These are phyloP conservation scores for Nitzschia inconspicua DNA, from an alignment of 108 stramenopile species.

Conservation along the genomic window DNA sequence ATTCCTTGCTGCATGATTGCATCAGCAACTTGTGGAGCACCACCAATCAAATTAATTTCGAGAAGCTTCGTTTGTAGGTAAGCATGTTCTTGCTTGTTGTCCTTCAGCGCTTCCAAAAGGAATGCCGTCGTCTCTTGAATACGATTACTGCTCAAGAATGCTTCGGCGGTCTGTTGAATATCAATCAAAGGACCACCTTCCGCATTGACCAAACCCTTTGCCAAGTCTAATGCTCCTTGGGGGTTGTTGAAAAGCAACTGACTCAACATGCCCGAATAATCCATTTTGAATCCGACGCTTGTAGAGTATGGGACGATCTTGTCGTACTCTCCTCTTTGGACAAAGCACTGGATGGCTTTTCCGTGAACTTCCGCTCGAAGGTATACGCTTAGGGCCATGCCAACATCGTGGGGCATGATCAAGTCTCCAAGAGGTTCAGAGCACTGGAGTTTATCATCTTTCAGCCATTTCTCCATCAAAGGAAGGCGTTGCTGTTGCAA, in stretches of 20 bases:
- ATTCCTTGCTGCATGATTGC: constrained; percentile 99
- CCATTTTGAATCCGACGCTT: constrained; percentile 93
- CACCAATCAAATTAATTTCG: constrained; percentile 99
- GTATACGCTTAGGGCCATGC: constrained; percentile 98
- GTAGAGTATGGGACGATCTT: constrained; percentile 98
- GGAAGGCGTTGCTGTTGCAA: constrained; percentile 93
- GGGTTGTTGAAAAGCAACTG: constrained; percentile 97
- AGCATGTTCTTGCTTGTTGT: constrained; percentile 97
- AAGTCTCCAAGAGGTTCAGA: constrained; percentile 97
- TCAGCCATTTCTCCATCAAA: constrained; percentile 99
- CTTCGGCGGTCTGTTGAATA: constrained; percentile 95
- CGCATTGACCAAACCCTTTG: constrained; percentile 92
- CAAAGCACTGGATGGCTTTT: constrained; percentile 99
- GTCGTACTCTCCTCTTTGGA: constrained; percentile 97
- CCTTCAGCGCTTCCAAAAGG: constrained; percentile 97
- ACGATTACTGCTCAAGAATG: constrained; percentile 94
- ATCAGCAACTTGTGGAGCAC: constrained; percentile 98
- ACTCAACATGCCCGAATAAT: constrained; percentile 96
- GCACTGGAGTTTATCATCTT: constrained; percentile 93
- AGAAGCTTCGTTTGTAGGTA: constrained; percentile 99
- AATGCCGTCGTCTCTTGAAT: constrained; percentile 98
- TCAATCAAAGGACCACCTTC: constrained; percentile 94
- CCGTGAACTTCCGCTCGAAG: constrained; percentile 92
- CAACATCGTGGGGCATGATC: constrained; percentile 90
- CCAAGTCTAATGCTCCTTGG: constrained; percentile 96